phyloP scores from a whole-genome alignment of 768 basidiomycete species.

The Trametes cingulata region DNA sequence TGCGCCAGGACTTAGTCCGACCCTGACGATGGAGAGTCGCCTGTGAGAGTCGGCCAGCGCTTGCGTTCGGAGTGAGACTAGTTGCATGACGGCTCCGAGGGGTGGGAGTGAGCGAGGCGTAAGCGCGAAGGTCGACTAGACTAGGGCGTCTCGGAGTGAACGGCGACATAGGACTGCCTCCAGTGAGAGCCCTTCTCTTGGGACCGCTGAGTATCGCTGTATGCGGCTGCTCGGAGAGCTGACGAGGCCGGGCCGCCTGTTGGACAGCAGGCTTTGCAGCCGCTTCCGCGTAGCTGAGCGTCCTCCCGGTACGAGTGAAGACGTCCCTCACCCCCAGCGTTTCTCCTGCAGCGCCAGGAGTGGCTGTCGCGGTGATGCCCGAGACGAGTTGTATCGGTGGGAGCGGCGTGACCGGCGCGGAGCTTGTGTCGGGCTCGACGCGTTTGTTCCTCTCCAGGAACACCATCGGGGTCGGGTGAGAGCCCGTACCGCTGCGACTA shows the following conservation, averaged over 20 bases:
- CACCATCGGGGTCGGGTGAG: neutral
- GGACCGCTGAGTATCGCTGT: neutral
- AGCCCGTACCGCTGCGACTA: neutral
- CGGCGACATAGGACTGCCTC: neutral
- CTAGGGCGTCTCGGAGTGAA: neutral
- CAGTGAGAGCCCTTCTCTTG: neutral
- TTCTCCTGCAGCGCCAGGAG: no score
- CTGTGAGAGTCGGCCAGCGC: no score
- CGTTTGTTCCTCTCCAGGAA: neutral
- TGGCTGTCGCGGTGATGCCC: neutral
- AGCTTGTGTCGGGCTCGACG: neutral
- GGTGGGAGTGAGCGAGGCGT: neutral
- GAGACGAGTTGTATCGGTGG: neutral
- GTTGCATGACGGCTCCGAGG: no score
- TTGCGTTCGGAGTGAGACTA: no score
- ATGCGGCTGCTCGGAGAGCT: neutral
- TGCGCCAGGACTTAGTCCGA: neutral
- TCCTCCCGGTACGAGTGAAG: neutral
- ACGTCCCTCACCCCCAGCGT: neutral
- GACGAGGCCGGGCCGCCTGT: neutral
- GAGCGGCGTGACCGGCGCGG: neutral
- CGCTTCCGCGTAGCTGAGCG: neutral
- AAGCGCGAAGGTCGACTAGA: no score
- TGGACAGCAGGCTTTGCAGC: neutral
- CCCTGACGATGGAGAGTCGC: no score